phyloP scores from a whole-genome alignment of 768 basidiomycete species.

The Phaeotremella skinneri region DNA sequence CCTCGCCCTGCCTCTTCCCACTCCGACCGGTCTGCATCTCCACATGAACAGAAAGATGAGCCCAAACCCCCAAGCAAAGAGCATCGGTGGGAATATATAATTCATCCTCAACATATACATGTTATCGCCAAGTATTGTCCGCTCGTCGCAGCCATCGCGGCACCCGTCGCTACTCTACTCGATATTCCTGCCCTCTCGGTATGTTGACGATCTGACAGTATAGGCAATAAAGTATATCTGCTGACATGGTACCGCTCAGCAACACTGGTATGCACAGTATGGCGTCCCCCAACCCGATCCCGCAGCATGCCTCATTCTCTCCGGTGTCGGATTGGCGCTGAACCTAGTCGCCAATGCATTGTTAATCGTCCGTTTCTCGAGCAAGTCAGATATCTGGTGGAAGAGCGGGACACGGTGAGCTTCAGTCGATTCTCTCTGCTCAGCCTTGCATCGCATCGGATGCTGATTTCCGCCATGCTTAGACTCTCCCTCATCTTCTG shows the following conservation, averaged over 20 bases:
- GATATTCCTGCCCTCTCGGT: constrained; percentile 53
- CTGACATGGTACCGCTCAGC: constrained; percentile 19
- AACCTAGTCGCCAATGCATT: constrained; percentile 51
- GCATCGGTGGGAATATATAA: neutral
- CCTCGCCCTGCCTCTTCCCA: neutral
- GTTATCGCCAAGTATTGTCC: constrained; percentile 39
- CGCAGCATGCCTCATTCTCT: constrained; percentile 34
- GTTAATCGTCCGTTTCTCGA: constrained; percentile 50
- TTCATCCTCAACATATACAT: neutral
- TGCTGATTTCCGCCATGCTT: neutral
- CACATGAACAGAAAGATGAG: neutral
- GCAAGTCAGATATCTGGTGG: constrained; percentile 30
- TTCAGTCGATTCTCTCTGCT: neutral
- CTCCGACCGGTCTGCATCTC: neutral
- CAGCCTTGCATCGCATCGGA: neutral
- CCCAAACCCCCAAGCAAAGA: neutral
- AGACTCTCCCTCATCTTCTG: constrained; percentile 44
- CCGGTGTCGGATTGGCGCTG: constrained; percentile 42
- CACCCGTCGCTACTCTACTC: constrained; percentile 51
- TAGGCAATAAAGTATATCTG: neutral
- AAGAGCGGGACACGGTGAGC: constrained; percentile 31
- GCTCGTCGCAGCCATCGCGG: constrained; percentile 49
- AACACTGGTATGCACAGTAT: constrained; percentile 47
- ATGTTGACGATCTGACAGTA: constrained; percentile 8
- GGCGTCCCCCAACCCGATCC: constrained; percentile 43